Base-by-base conservation (phyloP, 2,329 filamentous ascomycete species). In the Simplicillium aogashimaense region DNA sequence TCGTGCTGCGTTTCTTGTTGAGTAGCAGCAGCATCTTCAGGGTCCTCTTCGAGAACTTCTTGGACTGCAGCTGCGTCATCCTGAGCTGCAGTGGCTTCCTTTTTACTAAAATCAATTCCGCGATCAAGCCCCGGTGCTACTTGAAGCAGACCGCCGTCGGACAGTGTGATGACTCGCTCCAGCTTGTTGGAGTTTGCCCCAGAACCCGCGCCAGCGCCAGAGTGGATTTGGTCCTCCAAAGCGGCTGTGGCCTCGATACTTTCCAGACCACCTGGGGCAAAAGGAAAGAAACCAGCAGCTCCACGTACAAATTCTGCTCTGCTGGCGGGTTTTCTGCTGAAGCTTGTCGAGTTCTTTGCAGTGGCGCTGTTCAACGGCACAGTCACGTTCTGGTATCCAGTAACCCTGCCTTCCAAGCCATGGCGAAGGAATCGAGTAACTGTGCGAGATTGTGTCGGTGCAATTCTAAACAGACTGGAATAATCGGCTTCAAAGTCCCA, bases 311-410 rank as follows among this genome's bases (percentile, higher is more conserved):
- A 95, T 37, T 97, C 89, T 25, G 86, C 86, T 46, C 86, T 77
- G 42, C 79, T 81, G 12, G 86, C 90, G 3, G 90, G 90, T 55
- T 94, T 94, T 35, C 92, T 77, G 13, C 85, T 67, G 32, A 95
- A 70, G 5, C 88, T 95, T 0, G 89, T 97, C 3, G 88, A 95
- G 55, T 94, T 95, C 64, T 95, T 98, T 36, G 88, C 90, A 13
- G 86, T 95, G 13, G 85, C 86, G 52, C 84, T 94, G 53, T 81
- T 85, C 29, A 86, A 86, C 5, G 90, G 87, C 8, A 97, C 80
- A 1, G 92, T 95, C 38, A 97, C 86, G 58, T 95, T 92, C 55
- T 82, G 84, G 61, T 98, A 97, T 38, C 89, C 89, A 8, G 86
- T 94, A 17, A 98, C 90, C 39, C 83, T 77, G 16, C 92, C 92